Evolutionary conservation across 1,284 basidiomycete genomes (phyloP), one percentile per base, ranked within the genome.

Genomic region (Cryptococcus sp.): DNA sequence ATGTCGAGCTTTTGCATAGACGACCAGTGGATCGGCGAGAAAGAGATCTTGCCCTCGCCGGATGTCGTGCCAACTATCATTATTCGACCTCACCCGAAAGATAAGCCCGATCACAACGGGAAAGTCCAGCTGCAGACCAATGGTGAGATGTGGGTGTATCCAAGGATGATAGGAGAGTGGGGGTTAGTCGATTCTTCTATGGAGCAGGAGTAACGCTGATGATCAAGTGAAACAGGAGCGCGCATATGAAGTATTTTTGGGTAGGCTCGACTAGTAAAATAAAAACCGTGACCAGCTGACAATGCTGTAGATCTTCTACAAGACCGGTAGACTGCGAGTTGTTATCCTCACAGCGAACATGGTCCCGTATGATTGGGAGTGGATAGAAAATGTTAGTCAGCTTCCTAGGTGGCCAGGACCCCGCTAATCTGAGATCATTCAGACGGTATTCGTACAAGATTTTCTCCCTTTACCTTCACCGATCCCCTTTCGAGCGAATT

Each of bases 361-460:
- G 57, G 72, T 77, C 1, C 50, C 50, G 16, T 76, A 77, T 55
- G 78, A 79, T 48, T 79, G 73, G 72, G 64, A 73, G 8, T 43
- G 26, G 38, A 78, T 79, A 48, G 73, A 79, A 55, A 79, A 79
- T 57, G 77, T 77, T 19, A 53, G 73, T 52, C 0, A 26, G n/a
- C 19, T 54, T 55, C n/a, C 17, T n/a, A 25, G 26, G 23, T 23
- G 26, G 23, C 11, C 7, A 26, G 2, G 38, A 11, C 17, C 6
- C 10, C 46, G 29, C 17, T 10, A 10, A 49, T 25, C 55, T 43
- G 51, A 26, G 19, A 1, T 34, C 29, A 34, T 5, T n/a, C 44
- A 79, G 77, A 75, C 72, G 13, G 66, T 75, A 17, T 79, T 76
- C 61, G 67, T 78, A 3, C 78, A 79, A 59, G 78, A 79, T 54